These are phyloP conservation scores for Planoprotostelium fungivorum DNA, from an alignment of 78 protist species.

Conservation along the genomic window DNA sequence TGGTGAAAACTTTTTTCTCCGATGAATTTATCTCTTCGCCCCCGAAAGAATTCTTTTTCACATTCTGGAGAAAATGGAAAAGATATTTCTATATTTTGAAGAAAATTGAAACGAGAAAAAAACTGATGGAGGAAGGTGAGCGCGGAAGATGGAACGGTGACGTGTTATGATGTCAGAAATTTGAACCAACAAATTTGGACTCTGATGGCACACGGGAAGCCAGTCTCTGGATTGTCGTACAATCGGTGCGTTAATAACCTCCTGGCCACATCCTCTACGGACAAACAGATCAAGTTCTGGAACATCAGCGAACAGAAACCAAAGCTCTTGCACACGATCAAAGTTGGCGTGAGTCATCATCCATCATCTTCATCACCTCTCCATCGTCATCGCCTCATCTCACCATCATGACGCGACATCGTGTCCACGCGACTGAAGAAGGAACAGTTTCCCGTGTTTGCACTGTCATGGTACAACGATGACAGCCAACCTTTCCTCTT, in stretches of 20 bases:
- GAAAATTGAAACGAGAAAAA: conserved; percentile 18
- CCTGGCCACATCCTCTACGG: conserved; percentile 45
- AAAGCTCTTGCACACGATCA: conserved; percentile 8
- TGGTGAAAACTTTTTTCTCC: neutral
- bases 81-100: too few relatives aligned
- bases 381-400: neutral
- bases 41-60: too few relatives aligned
- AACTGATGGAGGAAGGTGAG: conserved; percentile 24
- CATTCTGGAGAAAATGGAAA: too few relatives aligned
- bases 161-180: conserved; percentile 48
- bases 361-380: neutral
- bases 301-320: conserved; percentile 5
- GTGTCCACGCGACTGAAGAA: too few relatives aligned
- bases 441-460: neutral
- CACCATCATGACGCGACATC: too few relatives aligned
- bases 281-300: conserved; percentile 42
- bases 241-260: conserved; percentile 19
- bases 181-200: conserved; percentile 48
- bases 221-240: conserved; percentile 23
- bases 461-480: neutral
- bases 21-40: neutral
- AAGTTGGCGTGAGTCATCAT: conserved; percentile 8
- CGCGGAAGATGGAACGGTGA: conserved; percentile 50
- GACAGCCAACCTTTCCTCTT: neutral
- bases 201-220: conserved; percentile 29